These are phyloP conservation scores for Cadophora sp. DNA, from an alignment of 2,329 filamentous ascomycete genomes.

Conservation along the genomic window DNA sequence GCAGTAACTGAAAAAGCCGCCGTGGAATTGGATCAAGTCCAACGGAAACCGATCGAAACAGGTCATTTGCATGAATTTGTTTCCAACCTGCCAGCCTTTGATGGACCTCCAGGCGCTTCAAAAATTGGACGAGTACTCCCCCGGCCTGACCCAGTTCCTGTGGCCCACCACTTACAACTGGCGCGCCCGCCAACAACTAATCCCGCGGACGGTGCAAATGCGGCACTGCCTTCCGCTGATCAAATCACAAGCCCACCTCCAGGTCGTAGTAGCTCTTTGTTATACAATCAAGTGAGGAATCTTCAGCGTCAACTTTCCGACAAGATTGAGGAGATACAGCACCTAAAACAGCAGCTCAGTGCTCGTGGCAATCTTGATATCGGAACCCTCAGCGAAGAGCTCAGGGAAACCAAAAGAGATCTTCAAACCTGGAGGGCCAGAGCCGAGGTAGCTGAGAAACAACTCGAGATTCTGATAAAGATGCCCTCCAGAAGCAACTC, in stretches of 20 bases:
- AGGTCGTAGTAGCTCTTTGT: constrained; percentile 42
- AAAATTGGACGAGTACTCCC: constrained; percentile 23
- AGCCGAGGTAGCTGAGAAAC: constrained; percentile 62
- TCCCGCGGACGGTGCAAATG: not conserved
- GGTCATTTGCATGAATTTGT: not conserved
- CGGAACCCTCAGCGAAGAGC: constrained; percentile 55
- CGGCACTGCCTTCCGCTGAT: constrained; percentile 12
- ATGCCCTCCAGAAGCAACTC: constrained; percentile 25
- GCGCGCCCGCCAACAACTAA: constrained; percentile 15
- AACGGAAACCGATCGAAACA: not conserved
- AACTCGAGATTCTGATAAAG: constrained; percentile 49
- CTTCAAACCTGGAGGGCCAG: constrained; percentile 58
- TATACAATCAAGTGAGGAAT: constrained; percentile 57
- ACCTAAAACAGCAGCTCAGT: constrained; percentile 55
- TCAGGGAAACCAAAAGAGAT: constrained; percentile 53
- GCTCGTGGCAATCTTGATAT: constrained; percentile 52
- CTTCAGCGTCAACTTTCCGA: constrained; percentile 56
- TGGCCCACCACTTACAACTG: constrained; percentile 27
- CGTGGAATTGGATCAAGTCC: not conserved
- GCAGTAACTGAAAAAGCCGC: not conserved
- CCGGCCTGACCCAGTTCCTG: constrained; percentile 20
- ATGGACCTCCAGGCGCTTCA: constrained; percentile 9
- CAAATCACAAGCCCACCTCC: constrained; percentile 18
- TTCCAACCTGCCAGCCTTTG: constrained; percentile 8
- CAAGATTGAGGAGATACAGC: constrained; percentile 54